These are phyloP conservation scores for Klebsormidium nitens DNA, from an alignment of 139 green algal species.

Conservation along the genomic window DNA sequence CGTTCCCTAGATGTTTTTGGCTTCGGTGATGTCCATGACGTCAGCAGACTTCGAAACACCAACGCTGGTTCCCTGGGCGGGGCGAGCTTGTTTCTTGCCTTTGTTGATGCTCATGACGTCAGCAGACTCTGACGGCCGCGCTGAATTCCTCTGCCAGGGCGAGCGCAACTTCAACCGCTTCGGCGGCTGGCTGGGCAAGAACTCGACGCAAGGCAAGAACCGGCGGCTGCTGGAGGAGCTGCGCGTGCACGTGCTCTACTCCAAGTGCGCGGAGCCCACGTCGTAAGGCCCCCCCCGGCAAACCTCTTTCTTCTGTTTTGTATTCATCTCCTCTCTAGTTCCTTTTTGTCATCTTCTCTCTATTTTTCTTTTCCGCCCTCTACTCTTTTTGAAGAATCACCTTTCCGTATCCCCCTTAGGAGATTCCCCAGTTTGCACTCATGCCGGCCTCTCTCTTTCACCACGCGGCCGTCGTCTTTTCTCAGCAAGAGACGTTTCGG, in stretches of 20 bases:
- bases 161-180: constrained; percentile 69
- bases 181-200: constrained; percentile 86
- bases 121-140: background rate
- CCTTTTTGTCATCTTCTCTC: background rate
- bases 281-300: constrained; percentile 10
- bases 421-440: too few species aligned
- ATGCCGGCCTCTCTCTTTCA: background rate
- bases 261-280: constrained; percentile 9
- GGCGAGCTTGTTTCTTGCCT: too few species aligned
- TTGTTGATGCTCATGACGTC: background rate
- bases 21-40: too few species aligned
- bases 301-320: background rate
- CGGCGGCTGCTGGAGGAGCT: constrained; percentile 80
- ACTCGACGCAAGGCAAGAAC: constrained; percentile 79
- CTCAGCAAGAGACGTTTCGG: too few species aligned
- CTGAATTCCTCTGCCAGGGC: constrained; percentile 14
- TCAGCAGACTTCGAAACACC: too few species aligned
- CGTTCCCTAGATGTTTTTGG: too few species aligned
- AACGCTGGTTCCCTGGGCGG: too few species aligned
- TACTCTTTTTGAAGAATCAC: too few species aligned
- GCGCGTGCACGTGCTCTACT: constrained; percentile 67
- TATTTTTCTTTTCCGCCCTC: too few species aligned
- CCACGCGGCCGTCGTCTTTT: background rate
- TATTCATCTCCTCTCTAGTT: background rate
- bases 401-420: too few species aligned